Percentiles rank a stretch among this genome's conserved stretches.
Evolutionary conservation across 2,329 filamentous ascomycete species (phyloP).

Genomic region (Epichloe uncinata): DNA sequence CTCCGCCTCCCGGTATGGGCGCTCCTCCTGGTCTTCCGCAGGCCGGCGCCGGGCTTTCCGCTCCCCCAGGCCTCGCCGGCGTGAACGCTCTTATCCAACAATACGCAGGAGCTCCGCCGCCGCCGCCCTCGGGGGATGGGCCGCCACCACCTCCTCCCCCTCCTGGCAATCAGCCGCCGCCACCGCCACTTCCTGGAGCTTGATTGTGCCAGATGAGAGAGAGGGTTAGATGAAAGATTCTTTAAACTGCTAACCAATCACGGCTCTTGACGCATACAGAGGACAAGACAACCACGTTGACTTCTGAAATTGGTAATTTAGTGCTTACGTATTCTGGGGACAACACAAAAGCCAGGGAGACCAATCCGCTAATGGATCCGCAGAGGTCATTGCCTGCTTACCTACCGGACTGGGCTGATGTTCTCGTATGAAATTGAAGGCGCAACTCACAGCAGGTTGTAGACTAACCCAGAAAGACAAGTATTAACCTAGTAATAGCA

Average conservation of each 20-base stretch:
- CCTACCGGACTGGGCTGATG: neutral
- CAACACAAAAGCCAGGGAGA: neutral
- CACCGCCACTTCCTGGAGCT: conserved; percentile 46
- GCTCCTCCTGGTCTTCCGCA: conserved; percentile 27
- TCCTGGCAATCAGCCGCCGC: conserved; percentile 48
- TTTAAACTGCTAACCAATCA: neutral
- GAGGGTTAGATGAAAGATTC: neutral
- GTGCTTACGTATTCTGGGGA: neutral
- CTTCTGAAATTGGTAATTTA: neutral
- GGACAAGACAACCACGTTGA: neutral
- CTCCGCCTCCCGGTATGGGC: conserved; percentile 27
- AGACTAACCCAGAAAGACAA: neutral
- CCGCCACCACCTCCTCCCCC: conserved; percentile 47
- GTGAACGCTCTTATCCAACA: conserved; percentile 55
- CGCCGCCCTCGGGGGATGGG: conserved; percentile 40
- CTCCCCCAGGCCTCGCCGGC: conserved; percentile 44
- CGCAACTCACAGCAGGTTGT: neutral
- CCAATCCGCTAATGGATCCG: neutral
- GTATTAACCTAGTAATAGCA: conserved; percentile 1
- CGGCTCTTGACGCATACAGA: neutral
- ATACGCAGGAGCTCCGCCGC: conserved; percentile 45
- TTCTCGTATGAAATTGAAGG: neutral
- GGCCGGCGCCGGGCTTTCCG: conserved; percentile 35
- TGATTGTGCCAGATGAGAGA: conserved; percentile 10
- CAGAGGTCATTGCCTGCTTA: neutral